These are phyloP conservation scores for Pyrenochaeta sp. DNA, from an alignment of 2,329 filamentous ascomycete species.

Conservation along the genomic window DNA sequence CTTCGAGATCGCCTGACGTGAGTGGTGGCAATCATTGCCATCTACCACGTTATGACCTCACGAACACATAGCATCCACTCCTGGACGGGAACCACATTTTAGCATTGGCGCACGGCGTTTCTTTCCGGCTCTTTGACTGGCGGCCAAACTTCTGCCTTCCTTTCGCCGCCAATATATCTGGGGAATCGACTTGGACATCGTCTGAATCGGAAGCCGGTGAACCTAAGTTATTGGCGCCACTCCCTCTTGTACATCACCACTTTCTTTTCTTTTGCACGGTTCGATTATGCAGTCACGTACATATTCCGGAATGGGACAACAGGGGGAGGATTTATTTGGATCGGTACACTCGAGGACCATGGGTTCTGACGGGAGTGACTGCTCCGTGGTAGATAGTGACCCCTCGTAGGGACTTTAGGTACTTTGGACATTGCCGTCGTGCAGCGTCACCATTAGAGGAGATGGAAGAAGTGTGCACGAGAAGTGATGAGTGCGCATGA, in stretches of 20 bases:
- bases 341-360: too few species aligned
- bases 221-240: slow-evolving; percentile 24
- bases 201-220: too few species aligned
- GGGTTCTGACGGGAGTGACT: too few species aligned
- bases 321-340: too few species aligned
- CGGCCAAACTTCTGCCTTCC: neutral
- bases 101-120: slow-evolving; percentile 32
- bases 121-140: slow-evolving; percentile 7
- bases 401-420: too few species aligned
- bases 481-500: too few species aligned
- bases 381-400: too few species aligned
- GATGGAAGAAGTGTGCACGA: too few species aligned
- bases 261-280: slow-evolving; percentile 21
- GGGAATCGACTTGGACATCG: slow-evolving; percentile 11
- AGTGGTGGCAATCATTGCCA: slow-evolving; percentile 23
- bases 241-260: slow-evolving; percentile 28
- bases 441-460: too few species aligned
- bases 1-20: slow-evolving; percentile 11
- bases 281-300: slow-evolving; percentile 35
- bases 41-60: slow-evolving; percentile 35
- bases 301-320: slow-evolving; percentile 19
- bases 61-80: slow-evolving; percentile 26
- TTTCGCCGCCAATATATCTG: neutral
- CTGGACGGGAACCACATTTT: slow-evolving; percentile 23
- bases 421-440: too few species aligned